A percentile compares a stretch with the other conserved stretches of the same genome.
Evolutionary conservation across 2,329 filamentous ascomycete genomes (phyloP).

Genomic region (Talaromyces marneffei): DNA sequence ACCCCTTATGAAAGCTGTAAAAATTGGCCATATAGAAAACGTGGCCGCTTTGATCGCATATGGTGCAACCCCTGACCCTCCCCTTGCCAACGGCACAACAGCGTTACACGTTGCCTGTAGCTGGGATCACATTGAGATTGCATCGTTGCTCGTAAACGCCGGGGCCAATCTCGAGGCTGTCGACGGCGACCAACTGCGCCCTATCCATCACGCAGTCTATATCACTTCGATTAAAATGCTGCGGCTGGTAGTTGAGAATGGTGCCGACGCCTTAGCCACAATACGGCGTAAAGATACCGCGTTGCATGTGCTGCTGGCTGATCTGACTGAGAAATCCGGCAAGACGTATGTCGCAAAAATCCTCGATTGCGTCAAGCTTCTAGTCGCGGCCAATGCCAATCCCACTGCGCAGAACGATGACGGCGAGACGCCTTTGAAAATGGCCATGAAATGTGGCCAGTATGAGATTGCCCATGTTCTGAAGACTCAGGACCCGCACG

Average conservation of each 20-base stretch:
- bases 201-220: conserved; percentile 5
- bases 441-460: background rate
- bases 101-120: conserved; percentile 1
- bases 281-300: background rate
- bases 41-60: background rate
- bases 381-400: background rate
- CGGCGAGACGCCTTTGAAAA: background rate
- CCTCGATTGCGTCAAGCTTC: background rate
- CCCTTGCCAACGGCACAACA: background rate
- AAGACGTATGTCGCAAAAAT: background rate
- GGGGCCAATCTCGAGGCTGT: conserved; percentile 3
- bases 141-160: background rate
- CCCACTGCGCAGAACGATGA: background rate
- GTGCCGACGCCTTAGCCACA: background rate
- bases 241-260: background rate
- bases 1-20: conserved; percentile 4
- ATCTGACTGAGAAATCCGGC: background rate
- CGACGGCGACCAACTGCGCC: background rate
- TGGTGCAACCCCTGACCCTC: background rate
- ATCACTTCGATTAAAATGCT: background rate
- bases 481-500: background rate
- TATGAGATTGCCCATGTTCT: background rate
- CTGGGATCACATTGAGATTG: background rate
- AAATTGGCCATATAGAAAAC: background rate
- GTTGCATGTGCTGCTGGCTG: background rate